Evolutionary conservation across 1,139 yeast genomes (phyloP).

Genomic region (Kodamaea arcana): DNA sequence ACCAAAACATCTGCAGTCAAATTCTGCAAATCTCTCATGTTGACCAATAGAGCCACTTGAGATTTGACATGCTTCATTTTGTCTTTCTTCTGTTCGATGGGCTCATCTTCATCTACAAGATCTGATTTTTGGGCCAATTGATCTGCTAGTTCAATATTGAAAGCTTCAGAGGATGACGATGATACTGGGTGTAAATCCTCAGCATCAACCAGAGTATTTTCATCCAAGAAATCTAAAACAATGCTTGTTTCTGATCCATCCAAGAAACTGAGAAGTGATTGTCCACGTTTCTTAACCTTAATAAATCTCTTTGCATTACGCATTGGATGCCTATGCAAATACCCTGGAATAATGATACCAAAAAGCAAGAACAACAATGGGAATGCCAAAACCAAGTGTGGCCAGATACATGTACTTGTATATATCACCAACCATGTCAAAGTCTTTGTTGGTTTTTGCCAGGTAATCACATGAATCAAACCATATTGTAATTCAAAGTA

Average conservation of each 20-base stretch:
- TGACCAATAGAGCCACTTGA: conserved; percentile 45
- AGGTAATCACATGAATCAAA: conserved; percentile 49
- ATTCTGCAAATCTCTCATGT: conserved; percentile 61
- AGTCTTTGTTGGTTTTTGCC: conserved; percentile 63
- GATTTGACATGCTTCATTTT: conserved; percentile 24
- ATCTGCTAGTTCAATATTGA: too few relatives aligned
- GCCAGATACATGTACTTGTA: conserved; percentile 63
- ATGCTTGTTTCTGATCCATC: conserved; percentile 39
- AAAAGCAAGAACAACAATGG: conserved; percentile 58
- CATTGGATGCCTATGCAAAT: conserved; percentile 65
- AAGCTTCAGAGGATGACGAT: conserved; percentile 20
- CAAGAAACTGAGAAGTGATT: conserved; percentile 49
- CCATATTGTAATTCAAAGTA: conserved; percentile 56
- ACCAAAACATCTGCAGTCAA: conserved; percentile 54
- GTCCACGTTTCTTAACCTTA: conserved; percentile 50
- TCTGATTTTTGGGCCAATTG: conserved; percentile 3
- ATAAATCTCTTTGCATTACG: conserved; percentile 36
- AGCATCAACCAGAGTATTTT: conserved; percentile 12
- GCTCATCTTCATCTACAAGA: conserved; percentile 8
- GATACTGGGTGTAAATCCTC: conserved; percentile 12
- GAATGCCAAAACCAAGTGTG: conserved; percentile 59
- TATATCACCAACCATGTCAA: conserved; percentile 47
- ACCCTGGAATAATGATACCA: conserved; percentile 69
- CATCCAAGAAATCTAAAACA: conserved; percentile 32
- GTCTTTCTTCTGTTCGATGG: conserved; percentile 15